A percentile compares a stretch with the other conserved stretches of the same genome.
phyloP scores from a whole-genome alignment of 495 filamentous ascomycete species.

The Rostrohypoxylon terebratum region DNA sequence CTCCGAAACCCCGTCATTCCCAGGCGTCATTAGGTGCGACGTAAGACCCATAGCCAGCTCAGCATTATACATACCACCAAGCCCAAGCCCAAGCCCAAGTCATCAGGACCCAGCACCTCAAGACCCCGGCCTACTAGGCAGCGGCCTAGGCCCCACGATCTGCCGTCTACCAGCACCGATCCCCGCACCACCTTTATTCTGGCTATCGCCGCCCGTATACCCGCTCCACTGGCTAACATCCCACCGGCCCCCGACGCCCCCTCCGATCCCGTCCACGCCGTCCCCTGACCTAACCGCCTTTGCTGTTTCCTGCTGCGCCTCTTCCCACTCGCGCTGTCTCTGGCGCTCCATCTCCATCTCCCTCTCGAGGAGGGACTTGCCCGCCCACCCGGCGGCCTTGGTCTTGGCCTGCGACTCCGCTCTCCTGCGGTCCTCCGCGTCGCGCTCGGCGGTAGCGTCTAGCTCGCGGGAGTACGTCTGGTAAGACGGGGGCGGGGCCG shows the following conservation, averaged over 20 bases:
- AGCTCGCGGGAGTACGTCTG: slow-evolving; percentile 70
- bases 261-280: slow-evolving; percentile 65
- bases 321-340: slow-evolving; percentile 94
- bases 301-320: slow-evolving; percentile 79
- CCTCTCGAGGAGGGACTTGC: slow-evolving; percentile 86
- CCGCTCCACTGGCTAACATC: slow-evolving; percentile 89
- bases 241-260: slow-evolving; percentile 73
- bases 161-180: slow-evolving; percentile 81
- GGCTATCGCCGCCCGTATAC: slow-evolving; percentile 84
- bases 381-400: slow-evolving; percentile 78
- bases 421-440: slow-evolving; percentile 76
- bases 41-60: not conserved
- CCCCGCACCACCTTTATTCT: slow-evolving; percentile 77
- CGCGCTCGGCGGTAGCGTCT: slow-evolving; percentile 69
- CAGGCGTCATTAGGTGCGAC: not conserved
- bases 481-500: slow-evolving; percentile 47
- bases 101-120: slow-evolving; percentile 1
- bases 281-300: slow-evolving; percentile 63
- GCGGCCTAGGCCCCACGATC: slow-evolving; percentile 80
- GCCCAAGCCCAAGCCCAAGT: not conserved
- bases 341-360: slow-evolving; percentile 97
- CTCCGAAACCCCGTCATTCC: not conserved
- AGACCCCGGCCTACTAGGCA: slow-evolving; percentile 56
- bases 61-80: not conserved
- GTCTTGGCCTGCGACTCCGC: slow-evolving; percentile 73